Percentiles rank a stretch among this genome's conserved stretches.
Conservation (phyloP, 495 filamentous ascomycete genomes). For the Penicillium fimorum region DNA sequence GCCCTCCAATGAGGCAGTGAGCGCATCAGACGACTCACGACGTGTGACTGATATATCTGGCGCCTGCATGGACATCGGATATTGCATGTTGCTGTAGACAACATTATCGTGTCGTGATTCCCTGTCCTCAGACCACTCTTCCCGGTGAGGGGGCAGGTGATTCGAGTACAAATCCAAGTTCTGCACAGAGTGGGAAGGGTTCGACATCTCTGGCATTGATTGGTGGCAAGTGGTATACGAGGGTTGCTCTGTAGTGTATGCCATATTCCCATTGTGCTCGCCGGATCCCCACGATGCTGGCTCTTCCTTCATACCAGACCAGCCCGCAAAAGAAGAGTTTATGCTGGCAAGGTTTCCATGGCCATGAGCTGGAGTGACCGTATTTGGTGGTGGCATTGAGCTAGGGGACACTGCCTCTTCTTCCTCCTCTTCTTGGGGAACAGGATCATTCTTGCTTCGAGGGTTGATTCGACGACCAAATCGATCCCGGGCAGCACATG, state of each 20-base stretch:
- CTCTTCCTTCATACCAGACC: constrained; percentile 34
- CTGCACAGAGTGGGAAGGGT: constrained; percentile 17
- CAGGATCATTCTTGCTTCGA: constrained; percentile 19
- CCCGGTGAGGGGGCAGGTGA: constrained; percentile 21
- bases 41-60: constrained; percentile 35
- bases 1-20: constrained; percentile 38
- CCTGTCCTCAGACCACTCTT: constrained; percentile 33
- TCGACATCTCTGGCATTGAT: constrained; percentile 23
- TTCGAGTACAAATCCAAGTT: constrained; percentile 21
- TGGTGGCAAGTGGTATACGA: constrained; percentile 26
- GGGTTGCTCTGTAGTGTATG: constrained; percentile 19
- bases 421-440: constrained; percentile 11
- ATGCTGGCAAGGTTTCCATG: constrained; percentile 16
- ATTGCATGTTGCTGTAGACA: constrained; percentile 36
- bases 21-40: constrained; percentile 44
- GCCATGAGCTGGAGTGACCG: constrained; percentile 11
- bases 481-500: constrained; percentile 41
- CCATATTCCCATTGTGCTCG: constrained; percentile 29
- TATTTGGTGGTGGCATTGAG: constrained; percentile 31
- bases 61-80: constrained; percentile 32
- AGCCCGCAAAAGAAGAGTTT: constrained; percentile 33
- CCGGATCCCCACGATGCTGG: constrained; percentile 34
- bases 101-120: constrained; percentile 28
- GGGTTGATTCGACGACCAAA: constrained; percentile 27
- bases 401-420: constrained; percentile 34